These are phyloP conservation scores for Penicillium sp. DNA, from an alignment of 2,329 filamentous ascomycete genomes.

Conservation along the genomic window DNA sequence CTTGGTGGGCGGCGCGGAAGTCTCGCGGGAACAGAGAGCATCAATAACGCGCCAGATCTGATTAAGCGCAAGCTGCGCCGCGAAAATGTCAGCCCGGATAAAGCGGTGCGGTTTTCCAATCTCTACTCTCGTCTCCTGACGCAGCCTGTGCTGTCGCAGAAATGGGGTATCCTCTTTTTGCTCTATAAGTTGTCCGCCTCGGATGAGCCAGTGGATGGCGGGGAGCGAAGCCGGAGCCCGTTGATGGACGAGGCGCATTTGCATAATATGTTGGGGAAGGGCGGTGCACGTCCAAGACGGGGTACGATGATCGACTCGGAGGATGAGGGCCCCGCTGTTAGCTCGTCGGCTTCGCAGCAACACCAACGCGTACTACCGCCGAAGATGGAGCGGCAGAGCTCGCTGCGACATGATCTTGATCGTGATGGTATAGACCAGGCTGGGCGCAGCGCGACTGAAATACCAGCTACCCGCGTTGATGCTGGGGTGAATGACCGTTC, in stretches of 20 bases:
- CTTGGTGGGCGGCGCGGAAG: slow-evolving; percentile 31
- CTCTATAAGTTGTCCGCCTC: slow-evolving; percentile 79
- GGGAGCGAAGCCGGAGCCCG: slow-evolving; percentile 38
- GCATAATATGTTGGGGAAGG: slow-evolving; percentile 38
- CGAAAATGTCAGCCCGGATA: slow-evolving; percentile 68
- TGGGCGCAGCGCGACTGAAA: slow-evolving; percentile 20
- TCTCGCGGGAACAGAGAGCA: slow-evolving; percentile 46
- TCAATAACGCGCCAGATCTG: slow-evolving; percentile 88
- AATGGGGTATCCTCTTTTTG: slow-evolving; percentile 95
- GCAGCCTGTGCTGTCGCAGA: slow-evolving; percentile 89
- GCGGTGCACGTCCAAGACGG: slow-evolving; percentile 24
- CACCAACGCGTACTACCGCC: slow-evolving; percentile 21
- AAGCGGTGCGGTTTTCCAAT: slow-evolving; percentile 83
- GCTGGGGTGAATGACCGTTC: slow-evolving; percentile 19
- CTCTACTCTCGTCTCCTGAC: slow-evolving; percentile 85
- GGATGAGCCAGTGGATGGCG: slow-evolving; percentile 25
- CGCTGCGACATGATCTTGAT: slow-evolving; percentile 26
- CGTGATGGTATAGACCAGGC: slow-evolving; percentile 21
- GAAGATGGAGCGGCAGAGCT: slow-evolving; percentile 28
- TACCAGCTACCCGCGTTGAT: slow-evolving; percentile 24
- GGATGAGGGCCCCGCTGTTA: slow-evolving; percentile 41
- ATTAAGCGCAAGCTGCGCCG: slow-evolving; percentile 86
- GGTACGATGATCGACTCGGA: slow-evolving; percentile 29
- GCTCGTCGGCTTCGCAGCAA: slow-evolving; percentile 42
- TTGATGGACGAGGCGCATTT: slow-evolving; percentile 41